These are phyloP conservation scores for Hypoxylon rickii DNA, from an alignment of 495 filamentous ascomycete species.

Conservation along the genomic window DNA sequence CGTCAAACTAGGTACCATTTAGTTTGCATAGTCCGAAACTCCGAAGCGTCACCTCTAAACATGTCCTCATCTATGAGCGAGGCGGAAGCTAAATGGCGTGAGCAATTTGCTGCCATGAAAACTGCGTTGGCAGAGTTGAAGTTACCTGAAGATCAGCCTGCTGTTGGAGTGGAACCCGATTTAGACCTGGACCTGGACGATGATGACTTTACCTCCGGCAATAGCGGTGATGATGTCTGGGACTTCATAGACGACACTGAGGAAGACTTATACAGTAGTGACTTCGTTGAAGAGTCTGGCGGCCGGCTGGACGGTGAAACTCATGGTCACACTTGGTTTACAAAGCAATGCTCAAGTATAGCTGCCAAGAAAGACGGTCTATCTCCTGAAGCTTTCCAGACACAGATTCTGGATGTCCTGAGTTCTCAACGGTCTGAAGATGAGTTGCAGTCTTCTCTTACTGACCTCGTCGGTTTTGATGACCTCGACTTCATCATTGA, in stretches of 20 bases:
- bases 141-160: constrained; percentile 22
- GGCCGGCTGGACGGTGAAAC: constrained; percentile 25
- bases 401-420: constrained; percentile 72
- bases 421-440: constrained; percentile 71
- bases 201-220: constrained; percentile 63
- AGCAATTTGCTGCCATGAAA: constrained; percentile 53
- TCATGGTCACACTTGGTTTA: constrained; percentile 62
- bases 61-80: constrained; percentile 40
- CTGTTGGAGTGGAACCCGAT: constrained; percentile 21
- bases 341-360: constrained; percentile 63
- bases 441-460: constrained; percentile 85
- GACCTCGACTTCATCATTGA: constrained; percentile 90
- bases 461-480: constrained; percentile 88
- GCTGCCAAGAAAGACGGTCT: constrained; percentile 65
- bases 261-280: constrained; percentile 56
- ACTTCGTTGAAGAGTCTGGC: constrained; percentile 43
- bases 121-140: constrained; percentile 47
- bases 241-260: constrained; percentile 79
- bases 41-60: too few relatives aligned
- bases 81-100: constrained; percentile 48
- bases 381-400: constrained; percentile 62
- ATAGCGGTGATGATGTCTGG: constrained; percentile 82
- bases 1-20: too few relatives aligned
- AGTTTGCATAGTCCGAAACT: too few relatives aligned
- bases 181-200: constrained; percentile 57